Evolutionary conservation across 2,329 filamentous ascomycete genomes (phyloP), one percentile per base, ranked within the genome.

Genomic region (Fusarium armeniacum): DNA sequence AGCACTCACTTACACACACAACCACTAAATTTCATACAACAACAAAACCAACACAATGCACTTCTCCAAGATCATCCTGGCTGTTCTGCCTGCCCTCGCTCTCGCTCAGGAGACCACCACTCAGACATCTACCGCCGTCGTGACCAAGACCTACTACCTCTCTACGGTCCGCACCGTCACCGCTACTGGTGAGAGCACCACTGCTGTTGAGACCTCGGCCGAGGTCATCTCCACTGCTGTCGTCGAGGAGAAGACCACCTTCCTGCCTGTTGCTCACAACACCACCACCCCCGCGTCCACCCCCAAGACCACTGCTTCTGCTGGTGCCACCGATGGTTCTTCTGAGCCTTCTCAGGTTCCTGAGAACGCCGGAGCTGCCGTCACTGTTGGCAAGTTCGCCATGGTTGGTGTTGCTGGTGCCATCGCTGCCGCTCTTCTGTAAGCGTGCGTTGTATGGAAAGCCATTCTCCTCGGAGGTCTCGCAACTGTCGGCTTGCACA

Each of bases 31-130:
- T 62, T 36, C 51, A 61, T 51, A 52, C 28, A 40, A 41, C 49
- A 62, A 72, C 55, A 44, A 50, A 53, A 64, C 53, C 20, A 62
- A 68, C 73, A 78, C 62, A 57, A 82, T 82, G 81, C 80, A 81
- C 47, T 73, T 81, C 71, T 76, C 77, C 46, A 78, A 82, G 32
- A 73, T 88, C 64, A 61, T 84, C 74, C 76, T 85, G 64, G 83
- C 83, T 65, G 76, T 85, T 67, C 81, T 89, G 75, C 86, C 87
- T 73, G 80, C 86, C 55, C 76, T 88, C 74, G 87, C 85, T 63
- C 73, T 86, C 54, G 86, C 86, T 15, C 61, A 70, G 54, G 68
- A 55, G 22, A 81, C 82, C 44, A 81, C 83, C 20, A 85, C 83
- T 24, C 80, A 79, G 49, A 88, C 86, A 20, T 81, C 81, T 28